These are phyloP conservation scores for Laburnicola sp. DNA, from an alignment of 2,329 filamentous ascomycete species.

Conservation along the genomic window DNA sequence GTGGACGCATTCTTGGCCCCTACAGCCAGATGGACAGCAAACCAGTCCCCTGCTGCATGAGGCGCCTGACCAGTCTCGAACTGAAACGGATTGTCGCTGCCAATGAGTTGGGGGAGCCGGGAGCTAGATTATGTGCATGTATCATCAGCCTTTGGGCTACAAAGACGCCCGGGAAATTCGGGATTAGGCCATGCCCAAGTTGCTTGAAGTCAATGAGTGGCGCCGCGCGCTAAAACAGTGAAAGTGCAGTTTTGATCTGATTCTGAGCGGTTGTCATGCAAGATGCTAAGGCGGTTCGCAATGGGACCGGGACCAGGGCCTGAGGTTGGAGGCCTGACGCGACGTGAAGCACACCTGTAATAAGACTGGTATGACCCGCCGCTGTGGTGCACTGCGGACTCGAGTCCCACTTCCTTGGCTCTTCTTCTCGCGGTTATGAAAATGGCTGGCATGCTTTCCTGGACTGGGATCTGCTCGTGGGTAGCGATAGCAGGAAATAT, in stretches of 20 bases:
- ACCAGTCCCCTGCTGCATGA: constrained; percentile 23
- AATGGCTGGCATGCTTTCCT: constrained; percentile 29
- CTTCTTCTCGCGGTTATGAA: constrained; percentile 24
- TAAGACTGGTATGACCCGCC: constrained; percentile 11
- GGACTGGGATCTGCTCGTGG: constrained; percentile 29
- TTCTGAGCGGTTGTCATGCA: constrained; percentile 13
- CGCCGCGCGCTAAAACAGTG: constrained; percentile 14
- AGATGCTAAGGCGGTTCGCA: constrained; percentile 24
- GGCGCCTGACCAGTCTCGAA: constrained; percentile 24
- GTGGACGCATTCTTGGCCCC: constrained; percentile 29
- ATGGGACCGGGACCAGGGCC: constrained; percentile 28
- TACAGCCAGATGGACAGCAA: constrained; percentile 31
- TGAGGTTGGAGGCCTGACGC: constrained; percentile 11
- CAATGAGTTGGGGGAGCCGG: constrained; percentile 21
- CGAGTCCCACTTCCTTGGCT: constrained; percentile 25
- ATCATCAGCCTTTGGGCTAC: constrained; percentile 25
- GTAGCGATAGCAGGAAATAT: constrained; percentile 16
- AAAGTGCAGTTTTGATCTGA: constrained; percentile 17
- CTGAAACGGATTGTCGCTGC: constrained; percentile 17
- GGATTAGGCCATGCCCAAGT: constrained; percentile 7
- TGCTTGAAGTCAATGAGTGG: constrained; percentile 10
- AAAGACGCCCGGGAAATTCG: constrained; percentile 9
- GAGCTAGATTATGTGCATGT: constrained; percentile 21
- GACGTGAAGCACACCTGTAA: constrained; percentile 11
- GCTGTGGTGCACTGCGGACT: constrained; percentile 21